Percentiles rank a stretch among this genome's conserved stretches.
Conservation (phyloP, 176 grass and related monocot genomes). For the Pharus latifolius region DNA sequence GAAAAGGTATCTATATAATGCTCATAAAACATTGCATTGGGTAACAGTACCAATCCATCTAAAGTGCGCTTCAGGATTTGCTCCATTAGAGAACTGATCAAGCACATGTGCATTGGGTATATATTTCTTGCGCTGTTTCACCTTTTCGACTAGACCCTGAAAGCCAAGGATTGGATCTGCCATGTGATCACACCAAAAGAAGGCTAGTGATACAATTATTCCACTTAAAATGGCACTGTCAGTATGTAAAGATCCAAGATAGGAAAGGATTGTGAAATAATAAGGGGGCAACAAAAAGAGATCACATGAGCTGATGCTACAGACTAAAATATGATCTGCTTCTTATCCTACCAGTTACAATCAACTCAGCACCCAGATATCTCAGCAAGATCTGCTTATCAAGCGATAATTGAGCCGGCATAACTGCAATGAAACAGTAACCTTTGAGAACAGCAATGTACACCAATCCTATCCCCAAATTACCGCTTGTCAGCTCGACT, state of each 20-base stretch:
- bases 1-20: too few species aligned
- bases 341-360: conserved; percentile 32
- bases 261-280: too few species aligned
- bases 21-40: neutral
- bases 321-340: too few species aligned
- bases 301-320: neutral
- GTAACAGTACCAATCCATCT: conserved; percentile 42
- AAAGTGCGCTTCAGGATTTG: conserved; percentile 61
- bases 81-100: conserved; percentile 49
- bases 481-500: conserved; percentile 52
- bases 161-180: conserved; percentile 58
- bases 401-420: conserved; percentile 50
- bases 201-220: neutral
- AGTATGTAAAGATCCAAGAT: neutral
- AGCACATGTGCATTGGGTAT: conserved; percentile 52
- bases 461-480: conserved; percentile 51
- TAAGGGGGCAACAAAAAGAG: too few species aligned
- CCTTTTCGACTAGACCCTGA: conserved; percentile 19
- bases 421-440: conserved; percentile 55
- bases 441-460: conserved; percentile 48
- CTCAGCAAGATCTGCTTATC: conserved; percentile 69
- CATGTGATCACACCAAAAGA: conserved; percentile 6
- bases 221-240: neutral
- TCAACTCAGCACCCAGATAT: conserved; percentile 61
- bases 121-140: conserved; percentile 52